A percentile compares a stretch with the other conserved stretches of the same genome.
Conservation (phyloP, 2,329 filamentous ascomycete species). For the Dendryphion nanum region DNA sequence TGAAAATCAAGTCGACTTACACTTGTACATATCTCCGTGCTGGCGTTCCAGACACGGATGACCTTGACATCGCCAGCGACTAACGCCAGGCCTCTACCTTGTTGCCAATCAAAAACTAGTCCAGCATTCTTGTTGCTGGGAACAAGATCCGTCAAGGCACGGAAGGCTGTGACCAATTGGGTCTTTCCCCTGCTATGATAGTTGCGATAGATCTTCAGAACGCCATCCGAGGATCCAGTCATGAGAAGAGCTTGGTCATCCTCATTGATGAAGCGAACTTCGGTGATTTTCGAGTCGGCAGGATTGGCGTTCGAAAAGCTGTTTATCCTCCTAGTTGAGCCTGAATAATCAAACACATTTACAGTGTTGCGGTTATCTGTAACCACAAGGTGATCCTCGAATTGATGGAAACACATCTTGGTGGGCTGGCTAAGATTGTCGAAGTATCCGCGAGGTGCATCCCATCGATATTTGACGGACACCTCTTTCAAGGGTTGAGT, state of each 20-base stretch:
- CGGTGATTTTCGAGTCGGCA: slow-evolving; percentile 83
- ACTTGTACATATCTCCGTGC: slow-evolving; percentile 84
- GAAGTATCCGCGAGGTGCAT: slow-evolving; percentile 75
- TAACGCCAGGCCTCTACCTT: slow-evolving; percentile 91
- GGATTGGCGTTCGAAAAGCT: slow-evolving; percentile 96
- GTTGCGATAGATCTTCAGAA: slow-evolving; percentile 88
- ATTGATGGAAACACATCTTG: slow-evolving; percentile 96
- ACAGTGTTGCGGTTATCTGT: slow-evolving; percentile 91
- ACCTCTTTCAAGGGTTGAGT: slow-evolving; percentile 92
- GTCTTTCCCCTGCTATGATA: slow-evolving; percentile 77
- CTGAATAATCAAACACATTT: slow-evolving; percentile 75
- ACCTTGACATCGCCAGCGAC: slow-evolving; percentile 95
- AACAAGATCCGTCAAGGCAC: slow-evolving; percentile 88
- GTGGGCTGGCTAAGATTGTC: slow-evolving; percentile 87
- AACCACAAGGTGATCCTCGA: slow-evolving; percentile 91
- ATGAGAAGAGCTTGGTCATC: slow-evolving; percentile 94
- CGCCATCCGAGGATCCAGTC: slow-evolving; percentile 92
- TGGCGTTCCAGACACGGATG: slow-evolving; percentile 94
- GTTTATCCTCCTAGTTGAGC: slow-evolving; percentile 65
- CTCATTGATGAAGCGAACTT: slow-evolving; percentile 97
- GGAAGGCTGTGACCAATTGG: slow-evolving; percentile 86
- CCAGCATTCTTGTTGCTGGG: slow-evolving; percentile 93
- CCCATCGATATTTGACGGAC: slow-evolving; percentile 84
- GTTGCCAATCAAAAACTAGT: slow-evolving; percentile 98
- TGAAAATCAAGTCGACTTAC: slow-evolving; percentile 40